Percentiles rank a stretch among this genome's conserved stretches.
Evolutionary conservation across 163 green algal genomes (phyloP).

Genomic region (Scenedesmus sp.): DNA sequence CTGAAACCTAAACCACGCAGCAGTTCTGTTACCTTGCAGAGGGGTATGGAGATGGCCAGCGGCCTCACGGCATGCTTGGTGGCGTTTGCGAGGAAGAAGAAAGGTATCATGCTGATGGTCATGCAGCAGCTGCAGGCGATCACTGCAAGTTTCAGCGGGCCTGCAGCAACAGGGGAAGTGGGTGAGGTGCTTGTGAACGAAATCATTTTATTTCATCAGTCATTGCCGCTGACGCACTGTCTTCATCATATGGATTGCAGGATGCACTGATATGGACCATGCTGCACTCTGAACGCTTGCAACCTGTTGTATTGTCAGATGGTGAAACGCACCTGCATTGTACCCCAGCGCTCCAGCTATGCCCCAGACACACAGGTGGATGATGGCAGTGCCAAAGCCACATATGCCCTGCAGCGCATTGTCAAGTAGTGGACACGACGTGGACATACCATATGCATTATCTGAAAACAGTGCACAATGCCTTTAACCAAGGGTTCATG

Average conservation of each 20-base stretch:
- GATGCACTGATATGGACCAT: too few species aligned
- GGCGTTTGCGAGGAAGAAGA: conserved; percentile 10
- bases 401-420: background rate
- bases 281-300: too few species aligned
- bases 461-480: too few species aligned
- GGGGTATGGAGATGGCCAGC: conserved; percentile 7
- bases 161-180: background rate
- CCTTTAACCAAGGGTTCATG: too few species aligned
- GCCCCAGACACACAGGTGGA: conserved; percentile 2
- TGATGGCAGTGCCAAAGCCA: conserved; percentile 27
- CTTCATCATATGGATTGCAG: too few species aligned
- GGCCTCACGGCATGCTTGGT: conserved; percentile 5
- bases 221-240: too few species aligned
- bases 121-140: background rate
- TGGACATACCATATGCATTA: too few species aligned
- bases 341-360: background rate
- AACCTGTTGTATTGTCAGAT: background rate
- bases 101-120: background rate
- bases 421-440: too few species aligned
- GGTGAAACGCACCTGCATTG: background rate
- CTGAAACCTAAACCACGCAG: too few species aligned
- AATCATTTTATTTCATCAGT: too few species aligned
- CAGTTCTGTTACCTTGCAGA: background rate
- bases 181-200: background rate
- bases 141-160: background rate